Percentiles rank a stretch among this genome's conserved stretches.
These are phyloP conservation scores for Penicillium sp. DNA, from an alignment of 2,329 filamentous ascomycete genomes.

Conservation along the genomic window DNA sequence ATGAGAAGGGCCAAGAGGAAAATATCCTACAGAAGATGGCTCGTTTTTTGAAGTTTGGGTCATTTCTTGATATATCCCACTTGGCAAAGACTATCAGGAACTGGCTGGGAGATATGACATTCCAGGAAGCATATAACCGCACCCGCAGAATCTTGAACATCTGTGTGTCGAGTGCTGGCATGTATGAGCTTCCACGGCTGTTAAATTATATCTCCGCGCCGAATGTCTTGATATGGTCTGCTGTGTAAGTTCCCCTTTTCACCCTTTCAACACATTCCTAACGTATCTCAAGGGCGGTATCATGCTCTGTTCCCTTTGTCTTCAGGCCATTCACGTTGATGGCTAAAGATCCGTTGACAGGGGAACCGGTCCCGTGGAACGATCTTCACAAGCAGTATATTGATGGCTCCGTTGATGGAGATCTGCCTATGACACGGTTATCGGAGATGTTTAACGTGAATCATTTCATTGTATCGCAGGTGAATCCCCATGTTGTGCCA, in stretches of 20 bases:
- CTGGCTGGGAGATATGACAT: constrained; percentile 84
- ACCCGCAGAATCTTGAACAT: constrained; percentile 91
- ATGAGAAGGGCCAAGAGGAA: constrained; percentile 58
- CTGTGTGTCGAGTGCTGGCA: constrained; percentile 80
- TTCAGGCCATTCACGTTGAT: constrained; percentile 77
- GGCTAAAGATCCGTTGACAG: constrained; percentile 80
- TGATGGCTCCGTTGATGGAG: constrained; percentile 91
- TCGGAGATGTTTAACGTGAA: constrained; percentile 98
- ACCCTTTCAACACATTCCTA: constrained; percentile 1
- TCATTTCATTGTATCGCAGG: constrained; percentile 95
- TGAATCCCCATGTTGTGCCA: constrained; percentile 89
- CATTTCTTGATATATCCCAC: constrained; percentile 80
- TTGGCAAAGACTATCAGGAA: constrained; percentile 76
- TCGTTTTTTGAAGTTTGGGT: constrained; percentile 74
- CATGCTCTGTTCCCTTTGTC: constrained; percentile 84
- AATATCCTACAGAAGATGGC: constrained; percentile 66
- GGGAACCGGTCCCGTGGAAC: constrained; percentile 77
- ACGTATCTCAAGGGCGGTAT: constrained; percentile 61
- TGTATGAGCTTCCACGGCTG: constrained; percentile 81
- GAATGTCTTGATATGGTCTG: constrained; percentile 94
- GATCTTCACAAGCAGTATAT: constrained; percentile 83
- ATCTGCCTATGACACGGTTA: constrained; percentile 84
- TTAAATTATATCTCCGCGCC: constrained; percentile 92
- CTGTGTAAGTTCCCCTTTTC: constrained; percentile 56
- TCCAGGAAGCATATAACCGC: constrained; percentile 94